Conservation (phyloP, 192 early-diverging fungal genomes). For the Physocladia obscura region DNA sequence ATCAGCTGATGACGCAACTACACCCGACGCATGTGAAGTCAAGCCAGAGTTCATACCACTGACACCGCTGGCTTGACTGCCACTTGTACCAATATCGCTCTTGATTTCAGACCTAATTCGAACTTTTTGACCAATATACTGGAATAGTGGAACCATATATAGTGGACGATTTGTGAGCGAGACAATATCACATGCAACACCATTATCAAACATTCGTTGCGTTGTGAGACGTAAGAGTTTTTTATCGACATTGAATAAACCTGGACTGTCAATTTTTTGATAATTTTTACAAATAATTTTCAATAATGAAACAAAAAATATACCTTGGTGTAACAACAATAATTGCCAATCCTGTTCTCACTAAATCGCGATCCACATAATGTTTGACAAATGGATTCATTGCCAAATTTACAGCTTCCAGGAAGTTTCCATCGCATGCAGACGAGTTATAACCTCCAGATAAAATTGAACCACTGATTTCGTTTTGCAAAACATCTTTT, state of each 20-base stretch:
- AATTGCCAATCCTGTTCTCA: constrained; percentile 85
- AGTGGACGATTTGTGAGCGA: constrained; percentile 85
- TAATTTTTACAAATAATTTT: neutral
- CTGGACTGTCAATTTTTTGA: constrained; percentile 56
- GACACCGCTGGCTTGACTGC: no score
- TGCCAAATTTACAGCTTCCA: constrained; percentile 95
- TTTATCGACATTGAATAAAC: constrained; percentile 86
- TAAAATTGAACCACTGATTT: constrained; percentile 43
- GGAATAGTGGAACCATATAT: constrained; percentile 85
- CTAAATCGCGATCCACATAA: constrained; percentile 89
- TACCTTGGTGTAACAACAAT: constrained; percentile 79
- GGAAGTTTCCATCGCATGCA: constrained; percentile 88
- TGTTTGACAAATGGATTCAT: constrained; percentile 93
- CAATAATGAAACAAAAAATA: neutral
- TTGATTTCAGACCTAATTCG: neutral
- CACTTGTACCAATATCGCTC: neutral
- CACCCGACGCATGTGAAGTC: neutral
- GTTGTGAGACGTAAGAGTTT: constrained; percentile 85
- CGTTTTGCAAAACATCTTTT: constrained; percentile 58
- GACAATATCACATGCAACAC: constrained; percentile 87
- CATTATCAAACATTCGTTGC: constrained; percentile 90
- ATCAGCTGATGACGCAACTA: no score
- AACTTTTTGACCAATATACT: constrained; percentile 63
- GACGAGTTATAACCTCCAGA: constrained; percentile 78
- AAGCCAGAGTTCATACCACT: no score